Evolutionary conservation across 1,284 basidiomycete species (phyloP), one percentile per base, ranked within the genome.

Genomic region (Porodaedalea pini): DNA sequence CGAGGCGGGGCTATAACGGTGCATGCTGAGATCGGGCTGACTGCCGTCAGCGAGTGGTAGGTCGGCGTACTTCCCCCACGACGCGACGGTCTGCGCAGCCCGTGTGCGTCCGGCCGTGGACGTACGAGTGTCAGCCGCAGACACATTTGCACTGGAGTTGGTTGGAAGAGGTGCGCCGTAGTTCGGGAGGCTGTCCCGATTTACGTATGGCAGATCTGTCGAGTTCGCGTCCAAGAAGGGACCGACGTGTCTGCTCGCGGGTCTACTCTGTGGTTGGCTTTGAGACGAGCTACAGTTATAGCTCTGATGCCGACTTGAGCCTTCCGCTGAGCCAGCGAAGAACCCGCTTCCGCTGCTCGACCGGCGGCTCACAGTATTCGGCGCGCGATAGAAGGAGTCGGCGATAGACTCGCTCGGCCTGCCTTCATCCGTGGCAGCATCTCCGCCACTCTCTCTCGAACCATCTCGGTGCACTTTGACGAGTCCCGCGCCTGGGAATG

Each of bases 301-400:
- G 37, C 48, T 57, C n/a, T 53, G 57, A 13, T 31, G 57, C 27
- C 44, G 34, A 40, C 53, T 51, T 8, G 57, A 59, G 32, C 53
- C 32, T 5, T 55, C 52, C 4, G 57, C 52, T 48, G 57, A 54
- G 48, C 47, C 53, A 36, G 57, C 32, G 40, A 59, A 51, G 52
- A 51, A 59, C 47, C 52, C 44, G 48, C 57, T 59, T 43, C 47
- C 57, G 40, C 31, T 54, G 47, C 57, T 59, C 39, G 57, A 55
- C 17, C 49, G 44, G 31, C 47, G 57, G 37, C 57, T 59, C 17
- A 59, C 47, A 25, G n/a, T 47, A 4, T n/a, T 6, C 11, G 57
- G 45, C 6, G 29, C 57, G 4, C 40, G 57, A 51, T 49, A 59
- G 44, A 59, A 59, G 19, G 57, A 59, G 32, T 54, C 57, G 31